Conservation (phyloP, 2,329 filamentous ascomycete species). For the Corinectria fuckeliana region DNA sequence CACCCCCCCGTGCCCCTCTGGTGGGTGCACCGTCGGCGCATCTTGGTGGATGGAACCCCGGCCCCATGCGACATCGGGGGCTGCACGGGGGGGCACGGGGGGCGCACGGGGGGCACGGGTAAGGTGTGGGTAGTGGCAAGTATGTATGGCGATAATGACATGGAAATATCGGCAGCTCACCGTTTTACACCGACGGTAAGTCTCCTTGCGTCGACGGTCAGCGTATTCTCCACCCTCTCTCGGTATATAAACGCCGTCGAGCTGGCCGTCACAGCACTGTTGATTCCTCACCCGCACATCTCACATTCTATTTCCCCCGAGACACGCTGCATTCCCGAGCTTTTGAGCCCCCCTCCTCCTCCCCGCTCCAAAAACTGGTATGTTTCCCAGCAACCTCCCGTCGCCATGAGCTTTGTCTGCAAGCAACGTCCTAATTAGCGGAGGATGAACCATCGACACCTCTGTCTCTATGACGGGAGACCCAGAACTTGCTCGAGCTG, state of each 20-base stretch:
- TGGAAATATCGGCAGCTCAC: slow-evolving; percentile 25
- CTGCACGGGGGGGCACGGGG: background rate
- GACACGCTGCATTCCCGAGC: slow-evolving; percentile 17
- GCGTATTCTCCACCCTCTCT: slow-evolving; percentile 30
- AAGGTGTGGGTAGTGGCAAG: background rate
- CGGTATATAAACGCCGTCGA: slow-evolving; percentile 32
- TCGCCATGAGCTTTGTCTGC: background rate
- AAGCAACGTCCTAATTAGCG: background rate
- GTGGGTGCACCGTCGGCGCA: slow-evolving; percentile 32
- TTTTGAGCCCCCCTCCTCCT: background rate
- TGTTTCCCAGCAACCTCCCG: slow-evolving; percentile 12
- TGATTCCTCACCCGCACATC: slow-evolving; percentile 26
- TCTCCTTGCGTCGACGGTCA: slow-evolving; percentile 25
- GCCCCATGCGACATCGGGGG: slow-evolving; percentile 35
- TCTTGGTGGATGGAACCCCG: slow-evolving; percentile 27
- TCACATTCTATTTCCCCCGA: background rate
- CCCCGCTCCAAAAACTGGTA: slow-evolving; percentile 20
- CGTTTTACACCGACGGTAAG: slow-evolving; percentile 38
- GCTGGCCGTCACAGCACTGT: slow-evolving; percentile 3
- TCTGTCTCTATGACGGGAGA: background rate
- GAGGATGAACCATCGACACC: background rate
- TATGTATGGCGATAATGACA: too few relatives aligned
- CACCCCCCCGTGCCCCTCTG: slow-evolving; percentile 25
- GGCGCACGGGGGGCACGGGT: background rate
- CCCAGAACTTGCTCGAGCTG: slow-evolving; percentile 13